These are phyloP conservation scores for Yamadazyma taylorii DNA, from an alignment of 1,139 yeast species.

Conservation along the genomic window DNA sequence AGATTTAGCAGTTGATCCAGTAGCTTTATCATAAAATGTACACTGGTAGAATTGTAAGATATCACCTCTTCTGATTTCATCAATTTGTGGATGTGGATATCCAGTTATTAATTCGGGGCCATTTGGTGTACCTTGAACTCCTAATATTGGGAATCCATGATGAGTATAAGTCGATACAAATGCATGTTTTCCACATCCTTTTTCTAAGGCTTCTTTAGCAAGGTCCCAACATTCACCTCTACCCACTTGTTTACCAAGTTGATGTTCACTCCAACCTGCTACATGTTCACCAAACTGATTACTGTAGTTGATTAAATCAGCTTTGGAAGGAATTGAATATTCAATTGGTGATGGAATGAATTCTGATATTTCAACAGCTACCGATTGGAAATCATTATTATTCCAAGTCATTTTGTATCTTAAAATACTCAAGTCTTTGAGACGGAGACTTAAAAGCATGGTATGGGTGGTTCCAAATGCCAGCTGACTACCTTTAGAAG, in stretches of 20 bases:
- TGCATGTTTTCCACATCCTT: constrained; percentile 64
- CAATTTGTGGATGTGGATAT: constrained; percentile 27
- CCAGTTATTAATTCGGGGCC: constrained; percentile 19
- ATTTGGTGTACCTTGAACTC: constrained; percentile 28
- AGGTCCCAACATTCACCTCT: constrained; percentile 81
- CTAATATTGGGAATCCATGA: constrained; percentile 60
- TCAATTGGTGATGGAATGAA: constrained; percentile 53
- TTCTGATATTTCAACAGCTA: constrained; percentile 28
- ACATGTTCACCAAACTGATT: constrained; percentile 51
- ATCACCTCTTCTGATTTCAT: constrained; percentile 44
- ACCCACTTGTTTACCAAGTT: constrained; percentile 57
- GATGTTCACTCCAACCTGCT: constrained; percentile 64
- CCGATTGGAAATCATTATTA: constrained; percentile 22
- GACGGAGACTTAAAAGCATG: constrained; percentile 35
- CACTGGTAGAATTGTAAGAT: constrained; percentile 43
- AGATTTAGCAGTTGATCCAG: constrained; percentile 29
- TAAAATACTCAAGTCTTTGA: constrained; percentile 52
- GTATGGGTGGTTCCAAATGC: constrained; percentile 17
- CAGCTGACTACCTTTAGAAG: constrained; percentile 21
- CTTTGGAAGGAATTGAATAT: constrained; percentile 31
- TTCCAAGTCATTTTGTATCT: constrained; percentile 51
- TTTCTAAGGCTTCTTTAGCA: constrained; percentile 60
- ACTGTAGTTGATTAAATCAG: constrained; percentile 41
- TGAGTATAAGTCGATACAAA: constrained; percentile 52
- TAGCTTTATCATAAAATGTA: constrained; percentile 36